Percentiles rank a stretch among this genome's conserved stretches.
Evolutionary conservation across 2,329 filamentous ascomycete species (phyloP).

Genomic region (Salinomyces thailandicus): DNA sequence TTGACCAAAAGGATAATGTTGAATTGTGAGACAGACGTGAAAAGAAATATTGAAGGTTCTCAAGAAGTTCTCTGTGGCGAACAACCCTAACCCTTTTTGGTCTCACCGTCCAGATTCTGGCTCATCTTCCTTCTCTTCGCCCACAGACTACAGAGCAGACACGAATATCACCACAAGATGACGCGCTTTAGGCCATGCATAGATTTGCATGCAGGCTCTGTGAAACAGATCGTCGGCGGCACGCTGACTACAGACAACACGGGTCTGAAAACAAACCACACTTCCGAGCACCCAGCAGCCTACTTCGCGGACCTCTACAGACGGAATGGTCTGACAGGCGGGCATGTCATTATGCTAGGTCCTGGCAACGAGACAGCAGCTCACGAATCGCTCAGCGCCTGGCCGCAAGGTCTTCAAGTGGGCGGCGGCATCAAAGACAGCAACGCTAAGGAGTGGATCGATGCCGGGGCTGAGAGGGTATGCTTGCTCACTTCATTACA

Average conservation of each 20-base stretch:
- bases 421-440: constrained; percentile 84
- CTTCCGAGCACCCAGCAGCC: constrained; percentile 69
- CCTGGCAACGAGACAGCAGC: constrained; percentile 76
- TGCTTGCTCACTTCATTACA: constrained; percentile 16
- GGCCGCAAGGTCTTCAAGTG: constrained; percentile 74
- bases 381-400: constrained; percentile 62
- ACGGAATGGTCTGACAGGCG: constrained; percentile 61
- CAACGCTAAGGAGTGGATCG: constrained; percentile 81
- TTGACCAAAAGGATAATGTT: too few relatives aligned
- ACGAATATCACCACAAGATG: constrained; percentile 45
- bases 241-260: constrained; percentile 51
- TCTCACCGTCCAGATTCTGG: too few relatives aligned
- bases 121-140: too few relatives aligned
- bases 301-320: constrained; percentile 77
- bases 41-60: too few relatives aligned
- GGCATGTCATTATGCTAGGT: constrained; percentile 94
- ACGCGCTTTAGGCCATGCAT: constrained; percentile 93
- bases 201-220: constrained; percentile 90
- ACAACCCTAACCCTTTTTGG: too few relatives aligned
- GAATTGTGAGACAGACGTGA: too few relatives aligned
- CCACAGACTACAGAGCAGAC: not conserved
- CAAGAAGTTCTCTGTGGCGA: too few relatives aligned
- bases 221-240: constrained; percentile 97
- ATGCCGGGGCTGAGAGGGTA: constrained; percentile 81
- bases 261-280: constrained; percentile 76